phyloP scores from a whole-genome alignment of 192 early-diverging fungal species.

The Dissophora globulifera region DNA sequence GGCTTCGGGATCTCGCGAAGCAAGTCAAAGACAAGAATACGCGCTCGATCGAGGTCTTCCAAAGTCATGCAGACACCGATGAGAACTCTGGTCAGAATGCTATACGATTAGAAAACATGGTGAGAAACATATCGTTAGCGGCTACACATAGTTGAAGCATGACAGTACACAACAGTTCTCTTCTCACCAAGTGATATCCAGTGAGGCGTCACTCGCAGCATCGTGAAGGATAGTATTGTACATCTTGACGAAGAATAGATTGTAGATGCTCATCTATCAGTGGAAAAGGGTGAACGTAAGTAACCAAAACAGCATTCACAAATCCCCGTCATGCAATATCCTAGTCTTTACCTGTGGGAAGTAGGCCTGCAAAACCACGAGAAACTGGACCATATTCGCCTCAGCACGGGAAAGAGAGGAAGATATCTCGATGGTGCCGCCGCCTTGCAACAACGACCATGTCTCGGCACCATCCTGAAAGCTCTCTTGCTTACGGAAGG shows the following conservation, averaged over 20 bases:
- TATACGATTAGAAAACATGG: conserved; percentile 2
- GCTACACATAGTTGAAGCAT: too few species aligned
- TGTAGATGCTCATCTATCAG: conserved; percentile 22
- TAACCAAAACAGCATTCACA: too few species aligned
- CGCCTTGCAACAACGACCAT: conserved; percentile 4
- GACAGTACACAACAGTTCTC: neutral
- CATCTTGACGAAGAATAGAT: neutral
- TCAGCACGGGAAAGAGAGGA: conserved; percentile 10
- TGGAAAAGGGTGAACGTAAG: too few species aligned
- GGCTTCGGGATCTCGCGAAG: conserved; percentile 14
- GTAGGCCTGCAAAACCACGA: conserved; percentile 14
- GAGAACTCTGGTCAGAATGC: conserved; percentile 21
- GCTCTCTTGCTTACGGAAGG: conserved; percentile 2
- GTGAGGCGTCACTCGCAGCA: neutral
- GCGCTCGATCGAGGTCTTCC: neutral
- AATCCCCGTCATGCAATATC: too few species aligned
- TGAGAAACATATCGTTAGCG: too few species aligned
- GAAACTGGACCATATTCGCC: conserved; percentile 15
- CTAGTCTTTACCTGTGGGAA: conserved; percentile 21
- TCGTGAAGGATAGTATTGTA: conserved; percentile 14
- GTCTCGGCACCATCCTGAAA: neutral
- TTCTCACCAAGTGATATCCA: conserved; percentile 5
- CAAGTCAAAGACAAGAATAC: conserved; percentile 28
- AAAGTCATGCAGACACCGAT: conserved; percentile 9
- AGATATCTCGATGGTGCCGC: conserved; percentile 3